Evolutionary conservation across 805 yeast species (phyloP), one percentile per base, ranked within the genome.

Genomic region (Teunomyces funiuensis): DNA sequence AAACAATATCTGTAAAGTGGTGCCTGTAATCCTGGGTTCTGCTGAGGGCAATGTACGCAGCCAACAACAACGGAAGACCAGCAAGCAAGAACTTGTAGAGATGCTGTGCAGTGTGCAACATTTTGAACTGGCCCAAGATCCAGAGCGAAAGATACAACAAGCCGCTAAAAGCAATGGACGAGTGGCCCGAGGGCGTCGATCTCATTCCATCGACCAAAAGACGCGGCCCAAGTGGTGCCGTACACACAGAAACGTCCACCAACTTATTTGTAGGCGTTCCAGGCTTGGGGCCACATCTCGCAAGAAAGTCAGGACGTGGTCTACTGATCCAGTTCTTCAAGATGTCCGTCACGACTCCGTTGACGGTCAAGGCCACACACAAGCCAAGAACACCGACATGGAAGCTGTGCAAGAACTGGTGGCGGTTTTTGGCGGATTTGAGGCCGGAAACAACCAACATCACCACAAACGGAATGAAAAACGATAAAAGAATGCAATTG

Each of bases 131-230:
- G 4, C 62, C 65, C 25, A 53, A 42, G 13, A 62, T 42, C 72
- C 72, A 67, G 29, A 64, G 46, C 8, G 59, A 42, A 33, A 68
- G 51, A 47, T 58, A 68, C 14, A 58, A 46, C 37, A 63, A 54
- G 1, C 69, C 66, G 22, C 65, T 55, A 47, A 65, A 63, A 8
- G 64, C 46, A 40, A 66, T 53, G 19, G 69, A 62, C 5, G 71
- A 62, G 46, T 66, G 72, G 25, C 72, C 74, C 29, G 67, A 62
- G 5, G 74, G 74, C 6, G 71, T 65, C 14, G 71, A 65, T 42
- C 65, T 63, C 62, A 66, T 53, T 4, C 74, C 74, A 43, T 68
- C 74, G 10, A 47, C 31, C 16, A 66, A 48, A 13, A 49, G 45
- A 44, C 48, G 43, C 13, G 46, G 42, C 4, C 70, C 68, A 31